These are phyloP conservation scores for Ettlia oleoabundans DNA, from an alignment of 139 green algal genomes.

Conservation along the genomic window DNA sequence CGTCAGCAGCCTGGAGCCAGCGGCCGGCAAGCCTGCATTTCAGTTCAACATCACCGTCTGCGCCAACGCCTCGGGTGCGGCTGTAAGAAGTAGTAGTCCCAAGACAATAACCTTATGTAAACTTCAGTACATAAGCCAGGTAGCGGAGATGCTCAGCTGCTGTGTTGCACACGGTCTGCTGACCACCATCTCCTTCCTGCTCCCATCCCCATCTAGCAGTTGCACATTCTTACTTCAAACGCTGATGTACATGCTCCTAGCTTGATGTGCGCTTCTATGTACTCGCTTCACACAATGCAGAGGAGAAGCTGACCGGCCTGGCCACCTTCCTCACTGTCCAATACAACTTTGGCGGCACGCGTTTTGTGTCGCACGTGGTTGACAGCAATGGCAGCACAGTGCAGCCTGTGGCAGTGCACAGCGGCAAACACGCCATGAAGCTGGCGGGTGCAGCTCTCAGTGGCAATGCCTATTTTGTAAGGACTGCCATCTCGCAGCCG, in stretches of 20 bases:
- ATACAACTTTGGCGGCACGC: slow-evolving; percentile 8
- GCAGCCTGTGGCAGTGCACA: neutral
- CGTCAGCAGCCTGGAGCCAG: slow-evolving; percentile 3
- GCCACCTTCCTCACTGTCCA: slow-evolving; percentile 12
- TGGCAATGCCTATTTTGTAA: slow-evolving; percentile 5
- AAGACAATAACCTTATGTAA: too few species aligned
- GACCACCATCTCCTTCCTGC: too few species aligned
- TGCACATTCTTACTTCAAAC: too few species aligned
- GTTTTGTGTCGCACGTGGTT: neutral
- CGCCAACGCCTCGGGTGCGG: neutral
- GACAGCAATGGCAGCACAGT: neutral
- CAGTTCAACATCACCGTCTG: slow-evolving; percentile 21
- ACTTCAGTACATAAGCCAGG: too few species aligned
- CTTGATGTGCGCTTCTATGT: too few species aligned
- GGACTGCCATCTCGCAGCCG: slow-evolving; percentile 2
- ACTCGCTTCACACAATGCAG: too few species aligned
- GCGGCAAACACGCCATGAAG: neutral
- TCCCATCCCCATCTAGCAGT: too few species aligned
- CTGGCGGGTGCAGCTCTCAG: neutral
- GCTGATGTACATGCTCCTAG: too few species aligned
- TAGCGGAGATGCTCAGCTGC: neutral
- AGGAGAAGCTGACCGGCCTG: slow-evolving; percentile 9
- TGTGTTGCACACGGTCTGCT: too few species aligned
- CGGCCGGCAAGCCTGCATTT: neutral
- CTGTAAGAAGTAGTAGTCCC: too few species aligned